Conservation (phyloP, 2,329 filamentous ascomycete species). For the Trichophyton rubrum region DNA sequence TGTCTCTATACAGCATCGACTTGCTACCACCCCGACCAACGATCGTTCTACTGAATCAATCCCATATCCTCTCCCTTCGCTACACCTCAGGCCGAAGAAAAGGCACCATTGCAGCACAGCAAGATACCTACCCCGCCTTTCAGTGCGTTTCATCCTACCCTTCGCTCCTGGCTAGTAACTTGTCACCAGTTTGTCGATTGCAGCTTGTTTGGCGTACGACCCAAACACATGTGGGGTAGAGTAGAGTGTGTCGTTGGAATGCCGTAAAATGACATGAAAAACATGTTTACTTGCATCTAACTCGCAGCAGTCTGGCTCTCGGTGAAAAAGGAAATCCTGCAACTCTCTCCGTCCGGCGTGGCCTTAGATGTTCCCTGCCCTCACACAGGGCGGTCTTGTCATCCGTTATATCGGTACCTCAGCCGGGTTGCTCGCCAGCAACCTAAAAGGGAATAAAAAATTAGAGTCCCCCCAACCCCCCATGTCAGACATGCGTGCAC, state of each 20-base stretch:
- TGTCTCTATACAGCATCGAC: background rate
- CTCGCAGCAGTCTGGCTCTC: background rate
- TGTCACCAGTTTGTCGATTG: background rate
- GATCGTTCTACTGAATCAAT: background rate
- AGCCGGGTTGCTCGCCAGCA: background rate
- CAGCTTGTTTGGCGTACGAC: background rate
- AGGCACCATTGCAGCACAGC: background rate
- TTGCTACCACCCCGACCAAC: background rate
- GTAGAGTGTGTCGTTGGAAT: background rate
- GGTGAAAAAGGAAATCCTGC: background rate
- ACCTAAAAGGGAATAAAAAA: background rate
- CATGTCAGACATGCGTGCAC: background rate
- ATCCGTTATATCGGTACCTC: background rate
- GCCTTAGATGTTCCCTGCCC: background rate
- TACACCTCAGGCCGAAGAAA: background rate
- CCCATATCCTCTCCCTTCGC: background rate
- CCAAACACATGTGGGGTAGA: background rate
- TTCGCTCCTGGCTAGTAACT: too few species aligned
- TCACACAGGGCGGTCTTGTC: background rate
- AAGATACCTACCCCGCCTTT: background rate
- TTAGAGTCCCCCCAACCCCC: background rate
- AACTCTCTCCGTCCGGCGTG: background rate
- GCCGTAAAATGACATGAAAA: background rate
- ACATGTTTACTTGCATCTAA: background rate
- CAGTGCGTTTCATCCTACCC: background rate